phyloP scores from a whole-genome alignment of 2,329 filamentous ascomycete species.

The Colletotrichum magnum region DNA sequence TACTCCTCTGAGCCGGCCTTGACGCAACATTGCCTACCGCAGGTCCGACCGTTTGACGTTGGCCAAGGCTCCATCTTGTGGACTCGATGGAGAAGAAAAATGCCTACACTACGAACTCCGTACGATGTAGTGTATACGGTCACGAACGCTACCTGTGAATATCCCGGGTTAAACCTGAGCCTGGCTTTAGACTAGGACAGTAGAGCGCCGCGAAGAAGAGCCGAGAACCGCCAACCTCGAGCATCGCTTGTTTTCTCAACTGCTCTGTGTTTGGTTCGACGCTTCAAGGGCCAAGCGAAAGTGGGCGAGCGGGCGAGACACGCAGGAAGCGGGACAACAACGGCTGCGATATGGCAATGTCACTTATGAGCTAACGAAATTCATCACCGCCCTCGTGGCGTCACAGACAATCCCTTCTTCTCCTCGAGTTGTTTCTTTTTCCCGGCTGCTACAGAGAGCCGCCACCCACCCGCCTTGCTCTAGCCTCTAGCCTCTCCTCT shows the following conservation, averaged over 20 bases:
- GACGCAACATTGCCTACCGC: no score
- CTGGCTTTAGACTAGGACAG: not conserved
- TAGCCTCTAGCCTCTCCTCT: not conserved
- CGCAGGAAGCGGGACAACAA: constrained; percentile 17
- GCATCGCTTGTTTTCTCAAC: constrained; percentile 21
- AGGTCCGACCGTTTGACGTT: no score
- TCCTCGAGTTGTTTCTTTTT: constrained; percentile 15
- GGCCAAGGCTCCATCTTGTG: no score
- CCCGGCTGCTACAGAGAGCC: constrained; percentile 8
- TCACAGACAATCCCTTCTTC: constrained; percentile 10
- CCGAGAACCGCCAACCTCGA: not conserved
- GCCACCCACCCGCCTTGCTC: not conserved
- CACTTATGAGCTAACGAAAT: constrained; percentile 18
- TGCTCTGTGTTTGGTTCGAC: constrained; percentile 1
- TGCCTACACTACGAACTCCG: no score
- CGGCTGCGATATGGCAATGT: not conserved
- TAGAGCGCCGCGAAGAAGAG: not conserved
- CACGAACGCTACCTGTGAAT: no score
- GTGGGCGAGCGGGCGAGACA: not conserved
- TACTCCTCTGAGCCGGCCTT: no score
- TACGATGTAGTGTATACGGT: no score
- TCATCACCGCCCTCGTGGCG: constrained; percentile 18
- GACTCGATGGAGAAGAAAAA: no score
- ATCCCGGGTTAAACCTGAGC: not conserved
- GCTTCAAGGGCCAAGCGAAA: not conserved